phyloP scores from a whole-genome alignment of 2,329 filamentous ascomycete species.

The Saccharata proteae region DNA sequence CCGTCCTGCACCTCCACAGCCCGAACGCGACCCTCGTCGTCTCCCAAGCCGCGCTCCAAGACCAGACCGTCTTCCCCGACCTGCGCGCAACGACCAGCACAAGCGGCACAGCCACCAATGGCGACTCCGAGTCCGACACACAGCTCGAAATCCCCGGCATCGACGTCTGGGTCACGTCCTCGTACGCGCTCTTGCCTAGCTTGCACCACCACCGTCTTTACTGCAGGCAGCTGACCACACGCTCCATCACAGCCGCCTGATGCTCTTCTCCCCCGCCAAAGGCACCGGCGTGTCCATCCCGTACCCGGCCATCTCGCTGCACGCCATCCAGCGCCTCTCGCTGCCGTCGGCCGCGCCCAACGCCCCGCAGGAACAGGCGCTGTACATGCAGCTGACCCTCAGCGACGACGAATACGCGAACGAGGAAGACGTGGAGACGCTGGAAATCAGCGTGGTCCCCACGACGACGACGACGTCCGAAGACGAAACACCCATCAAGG shows the following conservation, averaged over 20 bases:
- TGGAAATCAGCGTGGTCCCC: slow-evolving; percentile 58
- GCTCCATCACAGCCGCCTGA: slow-evolving; percentile 38
- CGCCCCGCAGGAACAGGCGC: slow-evolving; percentile 10
- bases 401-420: slow-evolving; percentile 44
- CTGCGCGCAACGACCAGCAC: neutral
- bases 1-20: slow-evolving; percentile 56
- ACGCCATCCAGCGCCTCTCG: slow-evolving; percentile 54
- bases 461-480: slow-evolving; percentile 13
- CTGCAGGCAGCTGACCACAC: neutral
- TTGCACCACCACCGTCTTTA: slow-evolving; percentile 13
- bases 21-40: slow-evolving; percentile 46
- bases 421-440: slow-evolving; percentile 50
- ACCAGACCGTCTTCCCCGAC: slow-evolving; percentile 23
- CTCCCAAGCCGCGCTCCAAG: slow-evolving; percentile 41
- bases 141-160: slow-evolving; percentile 20
- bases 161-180: slow-evolving; percentile 37
- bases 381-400: slow-evolving; percentile 26
- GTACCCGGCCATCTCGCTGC: slow-evolving; percentile 63
- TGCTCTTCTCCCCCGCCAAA: slow-evolving; percentile 48
- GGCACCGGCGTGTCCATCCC: slow-evolving; percentile 55
- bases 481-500: slow-evolving; percentile 20
- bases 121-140: slow-evolving; percentile 12
- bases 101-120: slow-evolving; percentile 8
- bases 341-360: neutral
- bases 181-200: slow-evolving; percentile 19